Percentiles rank a stretch among this genome's conserved stretches.
Conservation (phyloP, 441 rosid species). For the Biscutella auriculata region DNA sequence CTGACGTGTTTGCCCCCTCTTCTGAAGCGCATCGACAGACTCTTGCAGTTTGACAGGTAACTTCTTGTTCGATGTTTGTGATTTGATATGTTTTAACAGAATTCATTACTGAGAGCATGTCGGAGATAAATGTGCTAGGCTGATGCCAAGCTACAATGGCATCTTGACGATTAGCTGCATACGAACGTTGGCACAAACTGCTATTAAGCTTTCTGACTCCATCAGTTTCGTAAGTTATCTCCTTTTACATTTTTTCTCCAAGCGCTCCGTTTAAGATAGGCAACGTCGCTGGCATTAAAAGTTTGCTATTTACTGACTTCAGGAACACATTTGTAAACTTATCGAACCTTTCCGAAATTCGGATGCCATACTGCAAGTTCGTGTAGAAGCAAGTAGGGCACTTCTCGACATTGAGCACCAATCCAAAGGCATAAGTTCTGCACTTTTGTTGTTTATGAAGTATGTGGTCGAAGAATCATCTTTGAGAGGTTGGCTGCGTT, state of each 20-base stretch:
- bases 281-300: conserved; percentile 14
- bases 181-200: conserved; percentile 74
- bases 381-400: conserved; percentile 83
- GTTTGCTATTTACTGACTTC: conserved; percentile 19
- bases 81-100: conserved; percentile 1
- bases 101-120: conserved; percentile 10
- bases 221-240: conserved; percentile 57
- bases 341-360: conserved; percentile 61
- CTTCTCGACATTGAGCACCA: conserved; percentile 86
- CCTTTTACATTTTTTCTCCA: neutral
- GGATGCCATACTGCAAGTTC: conserved; percentile 59
- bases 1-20: conserved; percentile 67
- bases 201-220: conserved; percentile 71
- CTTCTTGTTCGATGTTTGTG: conserved; percentile 11
- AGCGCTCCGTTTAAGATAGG: neutral
- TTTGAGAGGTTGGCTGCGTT: conserved; percentile 55
- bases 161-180: conserved; percentile 90
- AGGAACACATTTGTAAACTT: conserved; percentile 75
- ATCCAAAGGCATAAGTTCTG: conserved; percentile 69
- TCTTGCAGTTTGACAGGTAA: conserved; percentile 94
- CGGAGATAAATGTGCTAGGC: conserved; percentile 34
- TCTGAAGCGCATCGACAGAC: conserved; percentile 91
- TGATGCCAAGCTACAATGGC: conserved; percentile 96
- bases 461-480: conserved; percentile 71
- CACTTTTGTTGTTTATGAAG: conserved; percentile 55